Evolutionary conservation across 2,329 filamentous ascomycete species (phyloP).

Genomic region (Monosporascus cannonballus): DNA sequence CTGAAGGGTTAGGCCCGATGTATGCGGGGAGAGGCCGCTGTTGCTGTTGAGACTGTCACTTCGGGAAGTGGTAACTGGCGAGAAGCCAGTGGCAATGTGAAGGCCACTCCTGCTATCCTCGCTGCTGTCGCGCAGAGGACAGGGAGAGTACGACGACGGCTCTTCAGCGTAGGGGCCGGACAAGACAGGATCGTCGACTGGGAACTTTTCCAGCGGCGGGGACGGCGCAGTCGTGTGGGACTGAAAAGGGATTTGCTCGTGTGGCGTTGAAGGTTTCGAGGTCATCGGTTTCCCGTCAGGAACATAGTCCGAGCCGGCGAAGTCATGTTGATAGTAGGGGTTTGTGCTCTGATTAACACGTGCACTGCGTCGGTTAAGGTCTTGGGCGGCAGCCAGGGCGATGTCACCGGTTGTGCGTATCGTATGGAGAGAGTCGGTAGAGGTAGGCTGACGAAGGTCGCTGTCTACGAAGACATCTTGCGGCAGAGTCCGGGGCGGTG

Average conservation of each 20-base stretch:
- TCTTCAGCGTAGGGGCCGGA: constrained; percentile 8
- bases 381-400: constrained; percentile 15
- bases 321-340: constrained; percentile 5
- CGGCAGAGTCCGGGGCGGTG: constrained; percentile 18
- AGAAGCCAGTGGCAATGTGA: constrained; percentile 33
- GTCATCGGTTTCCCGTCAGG: constrained; percentile 7
- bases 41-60: constrained; percentile 33
- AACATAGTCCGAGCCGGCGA: constrained; percentile 3
- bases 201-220: constrained; percentile 20
- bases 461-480: constrained; percentile 18
- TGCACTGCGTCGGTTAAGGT: constrained; percentile 20
- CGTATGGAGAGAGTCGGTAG: constrained; percentile 6
- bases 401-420: constrained; percentile 13
- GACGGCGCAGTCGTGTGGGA: constrained; percentile 35
- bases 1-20: constrained; percentile 26
- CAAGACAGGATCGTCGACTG: constrained; percentile 8
- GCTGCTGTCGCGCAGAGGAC: constrained; percentile 5
- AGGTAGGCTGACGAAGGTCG: constrained; percentile 10
- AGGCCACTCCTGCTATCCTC: constrained; percentile 19
- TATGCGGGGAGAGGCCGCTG: constrained; percentile 24
- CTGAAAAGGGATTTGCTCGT: constrained; percentile 27
- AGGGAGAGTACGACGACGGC: constrained; percentile 12
- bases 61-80: constrained; percentile 17
- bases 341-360: constrained; percentile 17
- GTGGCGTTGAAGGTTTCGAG: constrained; percentile 12